These are phyloP conservation scores for Pelagomonas calceolata DNA, from an alignment of 108 stramenopile species.

Conservation along the genomic window DNA sequence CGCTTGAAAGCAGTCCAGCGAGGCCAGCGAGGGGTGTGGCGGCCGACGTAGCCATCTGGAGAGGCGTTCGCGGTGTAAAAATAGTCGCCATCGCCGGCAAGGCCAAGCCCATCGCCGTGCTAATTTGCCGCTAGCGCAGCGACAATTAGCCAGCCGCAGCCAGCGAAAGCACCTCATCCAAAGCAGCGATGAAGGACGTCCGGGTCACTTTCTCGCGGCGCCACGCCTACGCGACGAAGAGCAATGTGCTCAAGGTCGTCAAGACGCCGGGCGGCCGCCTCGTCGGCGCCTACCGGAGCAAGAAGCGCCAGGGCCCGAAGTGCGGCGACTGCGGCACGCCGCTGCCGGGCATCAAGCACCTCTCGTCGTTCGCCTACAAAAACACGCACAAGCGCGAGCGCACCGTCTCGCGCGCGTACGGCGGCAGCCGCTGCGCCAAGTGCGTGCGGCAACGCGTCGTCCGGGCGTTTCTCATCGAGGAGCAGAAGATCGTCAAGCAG, in stretches of 20 bases:
- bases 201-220: constrained; percentile 85
- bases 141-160: no score
- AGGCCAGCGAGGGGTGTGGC: no score
- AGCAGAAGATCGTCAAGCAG: constrained; percentile 99
- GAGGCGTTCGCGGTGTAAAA: no score
- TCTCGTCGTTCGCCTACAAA: constrained; percentile 44
- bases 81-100: no score
- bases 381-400: constrained; percentile 85
- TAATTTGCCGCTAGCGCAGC: no score
- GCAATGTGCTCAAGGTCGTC: constrained; percentile 56
- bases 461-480: constrained; percentile 96
- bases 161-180: no score
- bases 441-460: constrained; percentile 89
- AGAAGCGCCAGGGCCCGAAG: constrained; percentile 73
- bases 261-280: constrained; percentile 86
- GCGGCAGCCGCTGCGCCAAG: constrained; percentile 70
- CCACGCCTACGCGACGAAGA: constrained; percentile 85
- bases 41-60: no score
- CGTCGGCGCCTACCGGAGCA: constrained; percentile 71
- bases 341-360: constrained; percentile 81
- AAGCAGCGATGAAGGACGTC: constrained; percentile 47
- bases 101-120: no score
- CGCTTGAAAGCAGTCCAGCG: no score
- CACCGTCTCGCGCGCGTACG: constrained; percentile 94
- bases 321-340: constrained; percentile 80